Evolutionary conservation across 2,329 filamentous ascomycete species (phyloP).

Genomic region (Monosporascus sp.): DNA sequence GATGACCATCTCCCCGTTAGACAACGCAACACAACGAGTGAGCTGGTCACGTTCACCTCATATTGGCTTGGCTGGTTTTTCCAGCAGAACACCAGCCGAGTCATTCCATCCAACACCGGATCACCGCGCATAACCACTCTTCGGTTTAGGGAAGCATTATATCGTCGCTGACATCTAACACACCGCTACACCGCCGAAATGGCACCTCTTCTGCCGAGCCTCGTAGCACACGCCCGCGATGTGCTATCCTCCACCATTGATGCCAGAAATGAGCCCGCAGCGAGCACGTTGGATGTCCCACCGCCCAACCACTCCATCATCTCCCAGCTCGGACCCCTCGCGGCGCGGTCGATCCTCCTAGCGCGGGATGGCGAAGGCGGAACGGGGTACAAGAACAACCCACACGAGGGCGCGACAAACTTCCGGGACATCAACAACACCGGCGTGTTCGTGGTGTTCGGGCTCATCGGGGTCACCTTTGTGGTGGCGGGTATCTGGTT

Average conservation of each 20-base stretch:
- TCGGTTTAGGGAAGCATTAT: not conserved
- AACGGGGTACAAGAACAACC: slow-evolving; percentile 29
- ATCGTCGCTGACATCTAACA: not conserved
- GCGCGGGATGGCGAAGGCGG: slow-evolving; percentile 31
- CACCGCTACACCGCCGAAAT: slow-evolving; percentile 12
- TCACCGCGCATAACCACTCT: not conserved
- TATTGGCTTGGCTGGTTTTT: slow-evolving; percentile 20
- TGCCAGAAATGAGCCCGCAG: slow-evolving; percentile 18
- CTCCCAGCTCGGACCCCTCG: slow-evolving; percentile 35
- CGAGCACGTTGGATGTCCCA: slow-evolving; percentile 20
- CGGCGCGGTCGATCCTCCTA: slow-evolving; percentile 37
- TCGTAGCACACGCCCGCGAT: slow-evolving; percentile 25
- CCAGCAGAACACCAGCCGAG: slow-evolving; percentile 22
- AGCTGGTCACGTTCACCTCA: slow-evolving; percentile 8
- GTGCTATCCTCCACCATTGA: slow-evolving; percentile 18
- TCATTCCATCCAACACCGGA: not conserved
- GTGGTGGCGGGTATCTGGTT: slow-evolving; percentile 83
- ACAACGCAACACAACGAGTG: not conserved
- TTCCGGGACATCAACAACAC: slow-evolving; percentile 57
- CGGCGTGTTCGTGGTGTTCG: slow-evolving; percentile 81
- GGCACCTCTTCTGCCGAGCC: slow-evolving; percentile 26
- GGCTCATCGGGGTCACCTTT: slow-evolving; percentile 71
- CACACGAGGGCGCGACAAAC: slow-evolving; percentile 44
- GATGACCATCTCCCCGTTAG: not conserved
- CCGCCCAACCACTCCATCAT: slow-evolving; percentile 10